These are phyloP conservation scores for Alternaria triticimaculans DNA, from an alignment of 2,329 filamentous ascomycete genomes.

Conservation along the genomic window DNA sequence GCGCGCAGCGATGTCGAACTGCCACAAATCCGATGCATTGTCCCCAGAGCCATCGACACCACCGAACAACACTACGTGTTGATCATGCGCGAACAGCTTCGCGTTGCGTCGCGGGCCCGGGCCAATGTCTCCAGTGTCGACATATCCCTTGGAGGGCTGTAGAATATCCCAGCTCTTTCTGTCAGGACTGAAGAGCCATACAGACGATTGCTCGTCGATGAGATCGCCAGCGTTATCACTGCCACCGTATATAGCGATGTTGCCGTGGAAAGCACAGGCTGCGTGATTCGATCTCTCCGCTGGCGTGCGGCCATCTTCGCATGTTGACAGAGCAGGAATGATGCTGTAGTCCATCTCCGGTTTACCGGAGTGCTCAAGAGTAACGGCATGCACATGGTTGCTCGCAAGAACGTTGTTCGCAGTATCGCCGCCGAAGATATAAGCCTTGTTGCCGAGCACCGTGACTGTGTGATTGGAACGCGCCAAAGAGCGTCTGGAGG, in stretches of 20 bases:
- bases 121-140: constrained; percentile 11
- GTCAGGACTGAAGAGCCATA: constrained; percentile 52
- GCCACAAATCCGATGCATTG: constrained; percentile 37
- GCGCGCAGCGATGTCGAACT: constrained; percentile 26
- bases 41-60: constrained; percentile 32
- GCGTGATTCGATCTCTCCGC: constrained; percentile 47
- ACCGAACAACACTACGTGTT: constrained; percentile 34
- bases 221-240: constrained; percentile 37
- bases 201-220: constrained; percentile 44
- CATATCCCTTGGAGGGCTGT: constrained; percentile 19
- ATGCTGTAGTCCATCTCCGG: constrained; percentile 51
- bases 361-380: constrained; percentile 39
- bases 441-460: constrained; percentile 52
- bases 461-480: constrained; percentile 51
- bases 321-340: constrained; percentile 49
- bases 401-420: constrained; percentile 45
- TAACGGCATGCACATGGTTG: constrained; percentile 53
- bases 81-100: constrained; percentile 29
- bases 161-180: constrained; percentile 37
- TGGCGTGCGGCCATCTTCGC: constrained; percentile 42
- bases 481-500: constrained; percentile 37
- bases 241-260: constrained; percentile 52
- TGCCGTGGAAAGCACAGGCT: constrained; percentile 49
- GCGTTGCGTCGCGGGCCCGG: constrained; percentile 30
- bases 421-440: constrained; percentile 54